These are phyloP conservation scores for Boletus insuetus DNA, from an alignment of 768 basidiomycete species.

Conservation along the genomic window DNA sequence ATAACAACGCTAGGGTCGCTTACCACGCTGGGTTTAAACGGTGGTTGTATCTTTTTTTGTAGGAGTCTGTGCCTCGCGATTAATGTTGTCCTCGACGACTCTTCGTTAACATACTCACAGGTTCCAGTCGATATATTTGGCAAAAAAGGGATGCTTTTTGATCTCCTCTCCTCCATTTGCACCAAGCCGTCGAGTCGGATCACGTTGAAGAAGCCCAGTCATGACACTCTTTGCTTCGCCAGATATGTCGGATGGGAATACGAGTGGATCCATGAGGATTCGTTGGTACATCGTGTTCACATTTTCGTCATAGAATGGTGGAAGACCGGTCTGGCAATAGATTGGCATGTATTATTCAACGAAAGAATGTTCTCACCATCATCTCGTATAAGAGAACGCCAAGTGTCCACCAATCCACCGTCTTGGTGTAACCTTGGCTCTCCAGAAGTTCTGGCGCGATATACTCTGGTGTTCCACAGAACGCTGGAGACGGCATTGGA, in stretches of 20 bases:
- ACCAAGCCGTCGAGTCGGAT: slow-evolving; percentile 85
- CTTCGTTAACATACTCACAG: slow-evolving; percentile 39
- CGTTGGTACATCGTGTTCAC: slow-evolving; percentile 98
- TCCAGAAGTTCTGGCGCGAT: slow-evolving; percentile 97
- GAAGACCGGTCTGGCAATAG: slow-evolving; percentile 74
- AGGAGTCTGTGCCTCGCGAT: slow-evolving; percentile 50
- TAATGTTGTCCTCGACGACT: background rate
- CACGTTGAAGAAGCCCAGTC: slow-evolving; percentile 82
- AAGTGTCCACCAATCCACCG: slow-evolving; percentile 99
- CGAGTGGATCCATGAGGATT: slow-evolving; percentile 88
- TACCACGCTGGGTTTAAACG: slow-evolving; percentile 96
- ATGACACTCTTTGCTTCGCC: slow-evolving; percentile 88
- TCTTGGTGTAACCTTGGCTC: slow-evolving; percentile 95
- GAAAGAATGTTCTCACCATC: slow-evolving; percentile 54
- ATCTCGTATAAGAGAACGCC: slow-evolving; percentile 97
- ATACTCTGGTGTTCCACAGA: slow-evolving; percentile 98
- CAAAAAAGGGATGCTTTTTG: slow-evolving; percentile 93
- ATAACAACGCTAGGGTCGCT: slow-evolving; percentile 27
- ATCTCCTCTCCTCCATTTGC: slow-evolving; percentile 94
- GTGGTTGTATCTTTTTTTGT: slow-evolving; percentile 94
- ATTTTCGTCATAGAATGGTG: slow-evolving; percentile 98
- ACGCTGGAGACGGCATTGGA: slow-evolving; percentile 48
- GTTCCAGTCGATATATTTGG: slow-evolving; percentile 91
- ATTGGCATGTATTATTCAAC: slow-evolving; percentile 2
- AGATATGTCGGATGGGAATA: slow-evolving; percentile 87